Evolutionary conservation across 495 filamentous ascomycete genomes (phyloP).

Genomic region (Penicillium daleae): DNA sequence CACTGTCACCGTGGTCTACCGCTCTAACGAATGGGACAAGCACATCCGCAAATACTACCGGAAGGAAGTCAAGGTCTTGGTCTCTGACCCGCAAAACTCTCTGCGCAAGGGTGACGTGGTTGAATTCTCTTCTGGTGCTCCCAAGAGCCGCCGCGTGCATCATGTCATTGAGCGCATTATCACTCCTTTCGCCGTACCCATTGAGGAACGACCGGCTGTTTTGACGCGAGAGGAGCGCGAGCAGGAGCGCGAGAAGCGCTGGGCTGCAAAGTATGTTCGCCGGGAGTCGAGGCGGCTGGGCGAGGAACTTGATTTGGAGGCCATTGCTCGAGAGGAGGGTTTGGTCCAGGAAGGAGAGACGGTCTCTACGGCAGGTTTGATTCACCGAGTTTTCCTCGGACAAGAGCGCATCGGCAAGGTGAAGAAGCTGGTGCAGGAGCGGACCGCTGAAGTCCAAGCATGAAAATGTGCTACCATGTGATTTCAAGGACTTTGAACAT

Average conservation of each 20-base stretch:
- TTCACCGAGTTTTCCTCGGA: slow-evolving; percentile 26
- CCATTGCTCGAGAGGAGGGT: slow-evolving; percentile 4
- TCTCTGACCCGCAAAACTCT: slow-evolving; percentile 76
- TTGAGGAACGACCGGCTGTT: slow-evolving; percentile 65
- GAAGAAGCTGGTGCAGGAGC: slow-evolving; percentile 30
- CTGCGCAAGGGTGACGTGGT: slow-evolving; percentile 78
- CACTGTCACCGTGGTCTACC: slow-evolving; percentile 46
- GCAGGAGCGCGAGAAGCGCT: slow-evolving; percentile 50
- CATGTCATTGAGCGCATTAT: slow-evolving; percentile 81
- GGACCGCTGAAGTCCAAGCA: slow-evolving; percentile 9
- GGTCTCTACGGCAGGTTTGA: slow-evolving; percentile 26
- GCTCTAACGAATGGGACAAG: slow-evolving; percentile 42
- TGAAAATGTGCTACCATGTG: background rate
- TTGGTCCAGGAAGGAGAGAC: slow-evolving; percentile 9
- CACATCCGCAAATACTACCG: slow-evolving; percentile 48
- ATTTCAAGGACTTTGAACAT: background rate
- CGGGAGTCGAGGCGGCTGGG: slow-evolving; percentile 41
- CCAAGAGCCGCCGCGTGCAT: slow-evolving; percentile 65
- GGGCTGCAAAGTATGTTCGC: slow-evolving; percentile 53
- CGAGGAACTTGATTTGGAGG: slow-evolving; percentile 25
- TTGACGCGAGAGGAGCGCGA: slow-evolving; percentile 65
- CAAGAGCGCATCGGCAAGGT: slow-evolving; percentile 33
- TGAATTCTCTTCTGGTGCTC: slow-evolving; percentile 70
- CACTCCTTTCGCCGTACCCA: slow-evolving; percentile 67
- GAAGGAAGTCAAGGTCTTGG: slow-evolving; percentile 53